Percentiles rank a stretch among this genome's conserved stretches.
These are phyloP conservation scores for Phoma sp. DNA, from an alignment of 2,329 filamentous ascomycete genomes.

Conservation along the genomic window DNA sequence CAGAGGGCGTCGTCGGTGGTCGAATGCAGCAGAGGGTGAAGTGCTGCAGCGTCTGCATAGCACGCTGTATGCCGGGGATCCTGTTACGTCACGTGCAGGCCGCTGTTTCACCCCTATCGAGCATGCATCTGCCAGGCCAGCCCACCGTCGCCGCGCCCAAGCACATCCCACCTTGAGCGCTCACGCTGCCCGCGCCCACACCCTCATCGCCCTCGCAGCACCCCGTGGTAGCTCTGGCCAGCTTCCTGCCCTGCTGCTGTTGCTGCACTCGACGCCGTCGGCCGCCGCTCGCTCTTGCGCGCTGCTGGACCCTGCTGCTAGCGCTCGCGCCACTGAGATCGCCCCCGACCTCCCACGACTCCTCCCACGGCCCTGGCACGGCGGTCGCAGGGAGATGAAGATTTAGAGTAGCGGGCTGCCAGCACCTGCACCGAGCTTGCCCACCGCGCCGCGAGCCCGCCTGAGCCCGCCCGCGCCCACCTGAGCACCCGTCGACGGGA, in stretches of 20 bases:
- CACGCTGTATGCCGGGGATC: neutral
- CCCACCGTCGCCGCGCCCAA: conserved; percentile 1
- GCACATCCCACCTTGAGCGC: neutral
- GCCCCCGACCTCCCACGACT: conserved; percentile 11
- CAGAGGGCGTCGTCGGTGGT: neutral
- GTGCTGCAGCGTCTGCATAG: too few relatives aligned
- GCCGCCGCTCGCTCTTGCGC: neutral
- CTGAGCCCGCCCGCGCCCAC: neutral
- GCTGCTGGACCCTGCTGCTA: conserved; percentile 12
- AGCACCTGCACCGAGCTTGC: conserved; percentile 1
- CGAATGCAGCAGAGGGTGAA: neutral
- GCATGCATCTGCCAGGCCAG: conserved; percentile 23
- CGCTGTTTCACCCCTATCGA: conserved; percentile 31
- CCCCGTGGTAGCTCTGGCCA: neutral
- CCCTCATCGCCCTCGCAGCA: neutral
- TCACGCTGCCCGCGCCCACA: neutral
- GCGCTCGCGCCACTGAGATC: conserved; percentile 20
- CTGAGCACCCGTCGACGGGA: too few relatives aligned
- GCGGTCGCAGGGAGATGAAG: conserved; percentile 36
- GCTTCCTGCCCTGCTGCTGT: neutral
- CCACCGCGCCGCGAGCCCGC: neutral
- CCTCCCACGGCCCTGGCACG: conserved; percentile 10
- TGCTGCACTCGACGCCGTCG: too few relatives aligned
- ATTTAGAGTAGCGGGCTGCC: conserved; percentile 19
- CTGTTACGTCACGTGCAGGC: conserved; percentile 23